phyloP scores from a whole-genome alignment of 2,329 filamentous ascomycete species.

The Raffaelea albimanens region DNA sequence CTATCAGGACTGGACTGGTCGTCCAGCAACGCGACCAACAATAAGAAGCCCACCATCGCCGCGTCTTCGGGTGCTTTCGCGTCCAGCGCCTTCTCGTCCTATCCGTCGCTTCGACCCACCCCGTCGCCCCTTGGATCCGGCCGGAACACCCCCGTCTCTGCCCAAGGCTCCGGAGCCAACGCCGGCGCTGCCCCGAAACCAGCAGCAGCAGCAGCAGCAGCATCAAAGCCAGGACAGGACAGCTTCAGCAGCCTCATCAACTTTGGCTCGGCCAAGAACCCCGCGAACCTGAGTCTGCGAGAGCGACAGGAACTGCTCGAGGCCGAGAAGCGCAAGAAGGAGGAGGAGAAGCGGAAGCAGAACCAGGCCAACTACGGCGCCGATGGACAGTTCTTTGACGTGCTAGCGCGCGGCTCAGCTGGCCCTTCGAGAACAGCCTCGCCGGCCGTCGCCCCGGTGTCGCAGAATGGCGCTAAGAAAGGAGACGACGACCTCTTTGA shows the following conservation, averaged over 20 bases:
- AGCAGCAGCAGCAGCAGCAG: slow-evolving; percentile 23
- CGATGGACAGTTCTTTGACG: slow-evolving; percentile 66
- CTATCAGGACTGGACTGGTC: slow-evolving; percentile 53
- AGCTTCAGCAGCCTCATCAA: slow-evolving; percentile 71
- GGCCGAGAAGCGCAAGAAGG: slow-evolving; percentile 59
- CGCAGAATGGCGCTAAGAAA: slow-evolving; percentile 19
- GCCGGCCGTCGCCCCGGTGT: slow-evolving; percentile 20
- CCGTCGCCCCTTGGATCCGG: slow-evolving; percentile 47
- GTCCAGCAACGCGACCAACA: slow-evolving; percentile 22
- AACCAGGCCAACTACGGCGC: slow-evolving; percentile 72
- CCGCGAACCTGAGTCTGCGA: slow-evolving; percentile 65
- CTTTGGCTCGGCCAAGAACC: slow-evolving; percentile 45
- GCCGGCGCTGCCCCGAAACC: slow-evolving; percentile 24
- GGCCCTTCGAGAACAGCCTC: slow-evolving; percentile 37
- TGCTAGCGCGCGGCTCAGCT: slow-evolving; percentile 46
- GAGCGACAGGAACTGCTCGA: slow-evolving; percentile 65
- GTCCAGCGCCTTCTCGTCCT: slow-evolving; percentile 29
- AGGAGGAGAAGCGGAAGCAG: slow-evolving; percentile 61
- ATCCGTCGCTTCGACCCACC: slow-evolving; percentile 43
- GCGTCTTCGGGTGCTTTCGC: slow-evolving; percentile 26
- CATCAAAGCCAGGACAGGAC: slow-evolving; percentile 49
- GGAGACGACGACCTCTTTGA: slow-evolving; percentile 58
- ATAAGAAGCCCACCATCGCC: slow-evolving; percentile 15
- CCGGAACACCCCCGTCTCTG: slow-evolving; percentile 45
- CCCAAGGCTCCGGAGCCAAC: slow-evolving; percentile 34